Evolutionary conservation across 2,329 filamentous ascomycete species (phyloP).

Genomic region (Cordyceps militaris): DNA sequence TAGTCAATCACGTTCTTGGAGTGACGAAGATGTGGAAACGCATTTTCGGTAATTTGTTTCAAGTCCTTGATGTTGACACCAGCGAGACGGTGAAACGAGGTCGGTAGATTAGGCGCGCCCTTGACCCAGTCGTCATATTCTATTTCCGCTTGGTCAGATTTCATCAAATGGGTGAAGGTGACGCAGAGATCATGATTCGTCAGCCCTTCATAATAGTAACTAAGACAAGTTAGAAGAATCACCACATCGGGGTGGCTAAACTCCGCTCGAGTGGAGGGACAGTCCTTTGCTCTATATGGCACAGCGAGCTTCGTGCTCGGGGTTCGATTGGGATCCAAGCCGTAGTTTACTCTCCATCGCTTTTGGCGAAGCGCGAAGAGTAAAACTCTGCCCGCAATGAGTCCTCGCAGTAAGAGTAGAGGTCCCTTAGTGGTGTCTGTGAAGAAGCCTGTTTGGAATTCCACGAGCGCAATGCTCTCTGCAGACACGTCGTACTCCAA

Average conservation of each 20-base stretch:
- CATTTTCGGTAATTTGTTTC: constrained; percentile 33
- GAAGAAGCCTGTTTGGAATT: background rate
- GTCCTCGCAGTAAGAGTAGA: constrained; percentile 38
- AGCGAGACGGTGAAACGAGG: constrained; percentile 32
- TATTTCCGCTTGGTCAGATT: constrained; percentile 41
- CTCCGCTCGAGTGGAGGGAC: constrained; percentile 46
- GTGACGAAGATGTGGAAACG: constrained; percentile 49
- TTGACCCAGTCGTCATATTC: constrained; percentile 47
- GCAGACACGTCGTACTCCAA: background rate
- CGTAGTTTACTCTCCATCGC: constrained; percentile 60
- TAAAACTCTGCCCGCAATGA: constrained; percentile 50
- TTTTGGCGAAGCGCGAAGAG: constrained; percentile 48
- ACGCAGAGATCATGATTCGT: constrained; percentile 39
- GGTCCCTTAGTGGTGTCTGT: background rate
- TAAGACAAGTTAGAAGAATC: constrained; percentile 48
- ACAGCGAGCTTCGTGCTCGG: constrained; percentile 45
- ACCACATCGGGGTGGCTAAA: constrained; percentile 57
- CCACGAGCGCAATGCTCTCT: background rate
- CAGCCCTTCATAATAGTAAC: constrained; percentile 52
- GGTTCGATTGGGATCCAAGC: constrained; percentile 37
- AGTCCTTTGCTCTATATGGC: constrained; percentile 54
- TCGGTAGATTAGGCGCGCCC: constrained; percentile 26
- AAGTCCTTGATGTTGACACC: constrained; percentile 55
- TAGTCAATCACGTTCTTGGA: constrained; percentile 55
- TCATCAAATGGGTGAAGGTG: constrained; percentile 27